Evolutionary conservation across 192 early-diverging fungal genomes (phyloP), one percentile per base, ranked within the genome.

Genomic region (Coemansia sp.): DNA sequence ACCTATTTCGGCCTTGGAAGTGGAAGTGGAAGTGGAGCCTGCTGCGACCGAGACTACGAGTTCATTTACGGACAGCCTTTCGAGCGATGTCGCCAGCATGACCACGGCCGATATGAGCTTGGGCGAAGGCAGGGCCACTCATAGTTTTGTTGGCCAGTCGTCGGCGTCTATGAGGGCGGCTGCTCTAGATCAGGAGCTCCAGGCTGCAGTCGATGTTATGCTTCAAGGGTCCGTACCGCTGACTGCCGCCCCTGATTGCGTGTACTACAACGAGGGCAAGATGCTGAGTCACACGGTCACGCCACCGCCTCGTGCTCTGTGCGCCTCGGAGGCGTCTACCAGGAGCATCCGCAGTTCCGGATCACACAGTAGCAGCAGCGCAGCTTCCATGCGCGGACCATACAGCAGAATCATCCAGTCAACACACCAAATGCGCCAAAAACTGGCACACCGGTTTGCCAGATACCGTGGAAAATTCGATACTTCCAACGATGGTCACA

Each of bases 161-260:
- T n/a, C 44, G 41, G 54, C 66, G 1, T 54, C 54, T 31, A 59
- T 57, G n/a, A 16, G 66, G 6, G 40, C 68, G 3, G 71, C 66
- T 16, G 54, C 29, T 1, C 41, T 74, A 24, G 78, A 79, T 62
- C 59, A 59, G 7, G 78, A 79, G 56, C 57, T 79, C 34, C 77
- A 79, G 21, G 72, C 68, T 1, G 77, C 77, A 2, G 69, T 79
- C 24, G 77, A 79, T 54, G 50, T 66, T 48, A 71, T 79, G 68
- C 62, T 79, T 1, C 66, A 74, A 3, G 77, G 66, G 36, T 66
- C 33, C 5, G 42, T 27, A 14, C 61, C 50, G 45, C 48, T 57
- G 5, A 29, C 24, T 14, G 35, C 19, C 8, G 68, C 60, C 19
- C 29, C 37, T 14, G 59, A 63, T 13, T 3, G 62, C 3, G 41